Conservation (phyloP, 139 green algal genomes). For the Eudorina sp. region DNA sequence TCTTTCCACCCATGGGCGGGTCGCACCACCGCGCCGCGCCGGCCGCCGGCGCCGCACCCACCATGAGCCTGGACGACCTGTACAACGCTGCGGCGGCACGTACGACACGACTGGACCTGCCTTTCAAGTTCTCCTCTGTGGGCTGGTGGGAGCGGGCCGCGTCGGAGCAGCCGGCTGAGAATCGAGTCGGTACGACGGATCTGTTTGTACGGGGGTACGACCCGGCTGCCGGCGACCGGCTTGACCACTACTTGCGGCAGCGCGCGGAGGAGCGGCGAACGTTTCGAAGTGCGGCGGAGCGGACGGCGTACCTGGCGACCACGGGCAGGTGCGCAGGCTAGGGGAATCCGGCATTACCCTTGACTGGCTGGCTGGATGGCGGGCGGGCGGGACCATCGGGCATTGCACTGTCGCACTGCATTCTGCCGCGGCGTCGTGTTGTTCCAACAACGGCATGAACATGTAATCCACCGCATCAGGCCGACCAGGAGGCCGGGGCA, state of each 20-base stretch:
- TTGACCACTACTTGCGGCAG: conserved; percentile 19
- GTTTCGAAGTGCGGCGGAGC: background rate
- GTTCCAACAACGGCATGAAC: no score
- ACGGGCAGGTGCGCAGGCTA: background rate
- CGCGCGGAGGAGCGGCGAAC: background rate
- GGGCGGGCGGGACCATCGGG: no score
- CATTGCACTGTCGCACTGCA: no score
- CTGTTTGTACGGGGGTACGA: conserved; percentile 39
- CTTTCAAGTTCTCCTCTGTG: conserved; percentile 23
- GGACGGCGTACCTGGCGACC: conserved; percentile 22
- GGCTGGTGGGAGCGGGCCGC: conserved; percentile 4
- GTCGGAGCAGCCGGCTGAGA: background rate
- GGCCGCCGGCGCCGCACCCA: background rate
- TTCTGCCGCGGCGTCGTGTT: no score
- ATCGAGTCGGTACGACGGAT: background rate
- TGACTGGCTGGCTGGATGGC: no score
- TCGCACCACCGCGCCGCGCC: background rate
- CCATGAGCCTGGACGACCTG: background rate
- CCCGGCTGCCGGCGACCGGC: background rate
- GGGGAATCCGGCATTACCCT: no score
- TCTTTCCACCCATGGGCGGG: conserved; percentile 37
- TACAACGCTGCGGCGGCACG: background rate
- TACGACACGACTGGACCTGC: conserved; percentile 18
- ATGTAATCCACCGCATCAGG: no score
- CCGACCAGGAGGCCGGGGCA: no score